phyloP scores from a whole-genome alignment of 2,329 filamentous ascomycete genomes.

The Daldinia sp. region DNA sequence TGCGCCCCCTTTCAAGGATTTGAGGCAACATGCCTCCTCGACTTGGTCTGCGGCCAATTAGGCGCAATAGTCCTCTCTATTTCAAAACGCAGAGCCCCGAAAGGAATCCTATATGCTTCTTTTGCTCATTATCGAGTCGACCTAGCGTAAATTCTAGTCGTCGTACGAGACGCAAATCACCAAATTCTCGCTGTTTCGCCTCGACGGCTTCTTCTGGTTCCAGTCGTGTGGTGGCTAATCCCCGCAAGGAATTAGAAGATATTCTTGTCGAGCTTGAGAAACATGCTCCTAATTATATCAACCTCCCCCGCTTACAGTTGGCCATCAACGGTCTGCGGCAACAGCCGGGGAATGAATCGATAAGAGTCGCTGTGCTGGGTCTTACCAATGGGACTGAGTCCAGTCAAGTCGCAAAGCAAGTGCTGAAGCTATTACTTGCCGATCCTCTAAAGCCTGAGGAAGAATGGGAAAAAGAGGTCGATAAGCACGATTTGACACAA shows the following conservation, averaged over 20 bases:
- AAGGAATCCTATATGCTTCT: conserved; percentile 43
- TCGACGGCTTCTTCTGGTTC: conserved; percentile 35
- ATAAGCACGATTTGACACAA: conserved; percentile 57
- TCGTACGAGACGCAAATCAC: conserved; percentile 37
- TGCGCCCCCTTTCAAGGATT: conserved; percentile 11
- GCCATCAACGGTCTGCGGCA: conserved; percentile 71
- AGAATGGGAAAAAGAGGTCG: conserved; percentile 72
- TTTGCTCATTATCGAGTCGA: conserved; percentile 42
- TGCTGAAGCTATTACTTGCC: conserved; percentile 74
- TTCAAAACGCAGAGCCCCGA: conserved; percentile 13
- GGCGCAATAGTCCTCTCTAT: conserved; percentile 31
- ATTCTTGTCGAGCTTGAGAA: conserved; percentile 68
- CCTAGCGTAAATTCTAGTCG: conserved; percentile 24
- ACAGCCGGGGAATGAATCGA: conserved; percentile 62
- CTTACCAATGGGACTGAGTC: conserved; percentile 52
- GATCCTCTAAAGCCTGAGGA: conserved; percentile 72
- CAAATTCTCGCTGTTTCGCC: conserved; percentile 37
- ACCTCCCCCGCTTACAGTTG: conserved; percentile 75
- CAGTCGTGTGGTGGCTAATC: conserved; percentile 39
- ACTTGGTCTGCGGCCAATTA: conserved; percentile 43
- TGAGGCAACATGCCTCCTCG: conserved; percentile 44
- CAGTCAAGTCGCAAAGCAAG: conserved; percentile 62
- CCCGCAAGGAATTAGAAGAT: conserved; percentile 64
- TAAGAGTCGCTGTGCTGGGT: conserved; percentile 66
- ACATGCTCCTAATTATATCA: conserved; percentile 67